phyloP scores from a whole-genome alignment of 2,329 filamentous ascomycete species.

The Fusarium sambucinum region DNA sequence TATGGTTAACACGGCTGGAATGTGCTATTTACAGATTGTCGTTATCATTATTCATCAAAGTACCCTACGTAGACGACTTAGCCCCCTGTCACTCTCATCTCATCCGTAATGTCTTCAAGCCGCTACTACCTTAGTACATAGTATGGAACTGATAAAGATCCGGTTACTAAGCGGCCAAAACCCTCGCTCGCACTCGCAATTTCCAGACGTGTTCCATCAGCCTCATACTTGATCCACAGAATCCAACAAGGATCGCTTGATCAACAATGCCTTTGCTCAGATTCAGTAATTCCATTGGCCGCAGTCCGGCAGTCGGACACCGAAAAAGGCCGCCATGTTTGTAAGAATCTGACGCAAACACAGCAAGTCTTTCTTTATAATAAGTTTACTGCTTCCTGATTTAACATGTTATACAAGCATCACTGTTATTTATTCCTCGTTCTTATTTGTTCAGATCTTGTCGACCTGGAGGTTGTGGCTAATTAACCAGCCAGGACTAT shows the following conservation, averaged over 20 bases:
- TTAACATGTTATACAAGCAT: neutral
- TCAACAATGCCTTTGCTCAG: constrained; percentile 3
- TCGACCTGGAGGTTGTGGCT: constrained; percentile 10
- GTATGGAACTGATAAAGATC: no score
- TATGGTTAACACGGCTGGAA: neutral
- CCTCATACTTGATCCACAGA: neutral
- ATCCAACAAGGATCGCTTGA: neutral
- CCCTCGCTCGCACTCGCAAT: neutral
- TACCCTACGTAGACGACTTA: neutral
- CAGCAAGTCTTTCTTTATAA: constrained; percentile 4
- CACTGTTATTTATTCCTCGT: neutral
- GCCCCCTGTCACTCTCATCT: neutral
- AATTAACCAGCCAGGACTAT: constrained; percentile 11
- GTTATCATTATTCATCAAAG: neutral
- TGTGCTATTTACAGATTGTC: neutral
- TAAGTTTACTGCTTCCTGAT: neutral
- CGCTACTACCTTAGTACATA: no score
- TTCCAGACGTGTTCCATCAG: neutral
- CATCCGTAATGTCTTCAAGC: no score
- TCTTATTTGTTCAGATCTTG: neutral
- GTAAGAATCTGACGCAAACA: neutral
- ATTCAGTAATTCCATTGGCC: constrained; percentile 11
- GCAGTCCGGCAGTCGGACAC: constrained; percentile 1
- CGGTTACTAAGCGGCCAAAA: constrained; percentile 18
- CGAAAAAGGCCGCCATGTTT: constrained; percentile 13